Base-by-base conservation (phyloP, 345 rosid genomes). In the Citrus cavaleriei region DNA sequence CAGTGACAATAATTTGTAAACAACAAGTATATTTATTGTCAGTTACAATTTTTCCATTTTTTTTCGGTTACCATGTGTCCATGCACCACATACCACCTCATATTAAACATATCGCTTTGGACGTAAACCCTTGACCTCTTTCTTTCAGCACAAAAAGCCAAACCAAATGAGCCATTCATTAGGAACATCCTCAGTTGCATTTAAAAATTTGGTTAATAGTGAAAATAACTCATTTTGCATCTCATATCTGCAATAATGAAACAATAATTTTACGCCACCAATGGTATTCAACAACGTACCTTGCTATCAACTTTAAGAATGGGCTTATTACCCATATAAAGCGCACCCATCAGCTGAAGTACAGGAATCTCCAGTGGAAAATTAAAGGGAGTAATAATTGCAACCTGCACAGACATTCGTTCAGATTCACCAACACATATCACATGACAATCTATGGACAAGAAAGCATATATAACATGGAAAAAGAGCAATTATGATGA, bases 251-350 rank as follows among this genome's bases (percentile, higher is more conserved):
- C 55, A 73, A 46, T 16, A 75, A 49, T 30, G 18, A 74, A 74
- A 74, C 38, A 27, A 62, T 62, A 40, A 64, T 12, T 63, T 28
- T 38, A 63, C 7, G 32, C 70, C 78, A 42, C 30, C 19, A 40
- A 75, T 61, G 22, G 42, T 27, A 42, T 21, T 64, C 28, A 69
- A 63, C 70, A 55, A 59, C 71, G 65, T 79, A 94, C 99, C 99
- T 96, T 94, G 90, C 97, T 91, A 83, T 96, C 99, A 70, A 94
- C 99, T 85, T 96, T 96, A 62, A 94, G 91, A 80, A 93, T 72
- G 37, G 98, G 97, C 81, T 96, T 96, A 91, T 96, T 96, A 78
- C 99, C 99, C 99, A 96, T 95, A 75, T 92, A 96, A 66, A 96
- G 84, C 46, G 99, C 97, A 68, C 98, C 99, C 99, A 96, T 92